These are phyloP conservation scores for Verbena officinalis DNA, from an alignment of 257 asterid species.

Conservation along the genomic window DNA sequence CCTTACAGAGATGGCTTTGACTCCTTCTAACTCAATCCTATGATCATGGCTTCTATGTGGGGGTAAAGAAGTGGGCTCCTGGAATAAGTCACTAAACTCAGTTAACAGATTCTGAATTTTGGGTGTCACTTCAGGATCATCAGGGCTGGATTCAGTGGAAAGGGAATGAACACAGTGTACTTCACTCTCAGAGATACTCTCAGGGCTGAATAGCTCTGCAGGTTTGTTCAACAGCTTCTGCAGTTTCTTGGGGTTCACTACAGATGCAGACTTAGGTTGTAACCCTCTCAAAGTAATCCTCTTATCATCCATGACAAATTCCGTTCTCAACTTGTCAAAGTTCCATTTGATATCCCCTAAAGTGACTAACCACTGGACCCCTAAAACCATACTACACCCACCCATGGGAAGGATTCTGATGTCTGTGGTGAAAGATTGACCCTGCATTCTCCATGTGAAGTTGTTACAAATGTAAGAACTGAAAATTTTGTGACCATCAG, in stretches of 20 bases:
- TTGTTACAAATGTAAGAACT: neutral
- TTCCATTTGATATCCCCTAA: neutral
- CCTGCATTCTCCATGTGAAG: neutral
- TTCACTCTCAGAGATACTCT: no score
- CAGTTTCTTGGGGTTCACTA: neutral
- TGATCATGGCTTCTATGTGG: no score
- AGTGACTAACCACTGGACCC: neutral
- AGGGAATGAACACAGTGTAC: no score
- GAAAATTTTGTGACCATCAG: neutral
- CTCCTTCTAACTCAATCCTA: neutral
- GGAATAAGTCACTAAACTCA: no score
- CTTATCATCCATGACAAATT: neutral
- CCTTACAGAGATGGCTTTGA: neutral
- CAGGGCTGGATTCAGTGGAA: no score
- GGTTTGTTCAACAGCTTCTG: neutral
- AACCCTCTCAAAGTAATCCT: neutral
- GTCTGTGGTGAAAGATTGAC: neutral
- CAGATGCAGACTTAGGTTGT: no score
- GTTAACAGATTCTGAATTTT: no score
- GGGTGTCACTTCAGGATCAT: no score
- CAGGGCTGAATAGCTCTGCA: rapidly evolving
- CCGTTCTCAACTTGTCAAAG: neutral
- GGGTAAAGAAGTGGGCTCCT: no score
- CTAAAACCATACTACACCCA: neutral
- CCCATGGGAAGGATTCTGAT: neutral